phyloP scores from a whole-genome alignment of 2,329 filamentous ascomycete genomes.

The Atkinsonella texensis region DNA sequence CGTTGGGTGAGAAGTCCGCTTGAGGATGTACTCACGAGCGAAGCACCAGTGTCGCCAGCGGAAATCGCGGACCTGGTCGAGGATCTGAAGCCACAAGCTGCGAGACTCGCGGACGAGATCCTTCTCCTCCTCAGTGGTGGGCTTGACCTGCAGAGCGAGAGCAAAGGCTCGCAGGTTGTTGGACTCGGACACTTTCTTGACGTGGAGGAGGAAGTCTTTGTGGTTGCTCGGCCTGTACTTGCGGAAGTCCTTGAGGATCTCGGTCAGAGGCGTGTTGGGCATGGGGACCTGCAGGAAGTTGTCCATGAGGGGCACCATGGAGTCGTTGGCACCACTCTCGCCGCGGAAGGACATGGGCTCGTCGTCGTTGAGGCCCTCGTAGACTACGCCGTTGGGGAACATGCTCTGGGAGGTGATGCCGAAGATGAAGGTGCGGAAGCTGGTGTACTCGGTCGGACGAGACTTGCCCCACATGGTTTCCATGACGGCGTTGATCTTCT shows the following conservation, averaged over 20 bases:
- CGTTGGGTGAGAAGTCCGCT: conserved; percentile 62
- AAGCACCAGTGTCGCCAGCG: conserved; percentile 81
- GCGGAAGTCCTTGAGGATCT: conserved; percentile 80
- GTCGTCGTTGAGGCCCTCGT: conserved; percentile 65
- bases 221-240: conserved; percentile 84
- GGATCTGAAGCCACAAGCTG: conserved; percentile 48
- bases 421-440: conserved; percentile 93
- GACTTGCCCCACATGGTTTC: conserved; percentile 88
- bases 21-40: conserved; percentile 72
- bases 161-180: conserved; percentile 48
- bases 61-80: conserved; percentile 71
- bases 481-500: conserved; percentile 67
- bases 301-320: conserved; percentile 84
- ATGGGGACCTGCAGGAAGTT: conserved; percentile 77
- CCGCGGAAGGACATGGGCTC: conserved; percentile 74
- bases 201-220: conserved; percentile 67
- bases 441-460: conserved; percentile 71
- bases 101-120: conserved; percentile 42
- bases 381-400: conserved; percentile 86
- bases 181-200: conserved; percentile 38
- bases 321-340: conserved; percentile 88
- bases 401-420: conserved; percentile 88
- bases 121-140: conserved; percentile 16
- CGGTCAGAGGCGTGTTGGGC: conserved; percentile 79
- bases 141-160: conserved; percentile 21